phyloP scores from a whole-genome alignment of 495 filamentous ascomycete species.

The Margaritispora aquatica region DNA sequence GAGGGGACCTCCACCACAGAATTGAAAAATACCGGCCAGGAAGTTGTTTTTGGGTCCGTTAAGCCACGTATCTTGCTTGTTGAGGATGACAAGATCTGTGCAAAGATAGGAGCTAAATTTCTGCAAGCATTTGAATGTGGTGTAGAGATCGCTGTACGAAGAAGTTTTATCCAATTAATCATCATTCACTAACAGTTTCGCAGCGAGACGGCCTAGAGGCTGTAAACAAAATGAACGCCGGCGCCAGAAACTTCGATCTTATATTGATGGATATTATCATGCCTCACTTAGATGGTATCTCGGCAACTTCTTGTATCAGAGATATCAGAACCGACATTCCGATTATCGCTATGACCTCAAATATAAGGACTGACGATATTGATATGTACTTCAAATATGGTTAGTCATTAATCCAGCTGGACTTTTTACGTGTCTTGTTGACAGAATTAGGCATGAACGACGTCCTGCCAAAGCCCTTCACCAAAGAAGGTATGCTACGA shows the following conservation, averaged over 20 bases:
- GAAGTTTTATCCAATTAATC: slow-evolving; percentile 19
- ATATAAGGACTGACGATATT: slow-evolving; percentile 95
- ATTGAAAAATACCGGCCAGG: slow-evolving; percentile 35
- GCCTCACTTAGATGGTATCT: slow-evolving; percentile 93
- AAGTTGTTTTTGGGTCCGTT: slow-evolving; percentile 72
- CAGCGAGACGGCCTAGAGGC: slow-evolving; percentile 89
- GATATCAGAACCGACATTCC: slow-evolving; percentile 79
- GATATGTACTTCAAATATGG: slow-evolving; percentile 96
- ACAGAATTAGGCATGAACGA: slow-evolving; percentile 85
- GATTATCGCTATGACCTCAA: slow-evolving; percentile 98
- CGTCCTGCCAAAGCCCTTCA: slow-evolving; percentile 95
- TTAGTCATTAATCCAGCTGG: slow-evolving; percentile 37
- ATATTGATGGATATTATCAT: slow-evolving; percentile 99
- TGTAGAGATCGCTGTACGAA: slow-evolving; percentile 89
- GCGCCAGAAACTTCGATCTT: slow-evolving; percentile 74
- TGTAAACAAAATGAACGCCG: slow-evolving; percentile 81
- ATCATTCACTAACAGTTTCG: slow-evolving; percentile 12
- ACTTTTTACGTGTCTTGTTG: background rate
- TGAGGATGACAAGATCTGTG: slow-evolving; percentile 92
- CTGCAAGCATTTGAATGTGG: slow-evolving; percentile 80
- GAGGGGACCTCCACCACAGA: slow-evolving; percentile 5
- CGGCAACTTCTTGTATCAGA: slow-evolving; percentile 88
- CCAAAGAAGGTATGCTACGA: slow-evolving; percentile 84
- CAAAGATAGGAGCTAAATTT: slow-evolving; percentile 92
- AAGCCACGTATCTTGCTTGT: slow-evolving; percentile 85